These are phyloP conservation scores for Rosa rugosa DNA, from an alignment of 306 rosid genomes.

Conservation along the genomic window DNA sequence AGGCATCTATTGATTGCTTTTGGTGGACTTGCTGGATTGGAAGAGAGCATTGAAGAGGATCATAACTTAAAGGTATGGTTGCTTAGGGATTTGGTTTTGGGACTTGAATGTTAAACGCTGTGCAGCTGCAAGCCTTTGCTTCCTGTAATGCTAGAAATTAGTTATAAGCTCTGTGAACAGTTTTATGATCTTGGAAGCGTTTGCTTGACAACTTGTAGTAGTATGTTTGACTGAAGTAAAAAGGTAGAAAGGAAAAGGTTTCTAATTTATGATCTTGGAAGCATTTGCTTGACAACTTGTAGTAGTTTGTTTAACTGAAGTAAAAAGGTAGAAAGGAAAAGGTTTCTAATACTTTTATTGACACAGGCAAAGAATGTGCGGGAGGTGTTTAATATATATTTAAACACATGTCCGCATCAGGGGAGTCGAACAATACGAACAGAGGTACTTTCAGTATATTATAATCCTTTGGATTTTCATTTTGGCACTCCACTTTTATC, in stretches of 20 bases:
- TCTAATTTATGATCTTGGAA: conserved; percentile 13
- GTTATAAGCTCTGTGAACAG: background rate
- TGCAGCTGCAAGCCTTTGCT: background rate
- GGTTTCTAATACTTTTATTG: conserved; percentile 20
- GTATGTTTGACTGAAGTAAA: background rate
- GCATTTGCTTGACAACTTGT: background rate
- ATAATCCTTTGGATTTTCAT: conserved; percentile 2
- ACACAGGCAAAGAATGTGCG: conserved; percentile 57
- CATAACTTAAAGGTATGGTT: conserved; percentile 56
- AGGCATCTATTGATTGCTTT: conserved; percentile 93
- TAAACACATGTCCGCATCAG: conserved; percentile 89
- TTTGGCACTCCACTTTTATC: background rate
- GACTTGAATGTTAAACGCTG: background rate
- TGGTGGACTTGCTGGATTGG: conserved; percentile 99
- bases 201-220: background rate
- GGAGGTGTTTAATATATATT: conserved; percentile 59
- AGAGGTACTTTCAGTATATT: conserved; percentile 53
- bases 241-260: background rate
- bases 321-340: background rate
- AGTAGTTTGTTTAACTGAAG: conserved; percentile 1
- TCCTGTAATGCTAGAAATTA: background rate
- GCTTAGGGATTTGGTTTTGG: background rate
- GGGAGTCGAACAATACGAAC: conserved; percentile 99
- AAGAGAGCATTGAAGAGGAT: conserved; percentile 95
- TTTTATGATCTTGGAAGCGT: conserved; percentile 5